Evolutionary conservation across 2,329 filamentous ascomycete species (phyloP).

Genomic region (Colletotrichum gloeosporioides): DNA sequence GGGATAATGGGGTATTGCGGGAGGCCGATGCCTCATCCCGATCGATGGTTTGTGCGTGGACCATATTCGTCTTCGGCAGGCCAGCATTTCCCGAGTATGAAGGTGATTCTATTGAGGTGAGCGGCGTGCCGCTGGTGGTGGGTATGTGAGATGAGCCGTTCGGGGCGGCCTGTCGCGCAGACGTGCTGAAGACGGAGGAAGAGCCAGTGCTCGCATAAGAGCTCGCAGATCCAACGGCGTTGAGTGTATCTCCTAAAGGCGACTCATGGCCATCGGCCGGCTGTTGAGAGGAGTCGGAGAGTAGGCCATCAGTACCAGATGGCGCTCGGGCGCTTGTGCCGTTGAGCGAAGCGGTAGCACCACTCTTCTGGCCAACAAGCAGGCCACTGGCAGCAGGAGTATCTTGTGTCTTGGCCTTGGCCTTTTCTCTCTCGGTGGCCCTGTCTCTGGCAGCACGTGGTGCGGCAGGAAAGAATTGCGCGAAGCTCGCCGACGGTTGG

Average conservation of each 20-base stretch:
- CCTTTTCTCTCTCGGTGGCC: slow-evolving; percentile 66
- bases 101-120: slow-evolving; percentile 59
- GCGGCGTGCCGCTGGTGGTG: slow-evolving; percentile 54
- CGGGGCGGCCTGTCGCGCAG: slow-evolving; percentile 45
- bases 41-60: slow-evolving; percentile 55
- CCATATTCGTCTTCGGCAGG: slow-evolving; percentile 59
- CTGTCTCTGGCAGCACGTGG: slow-evolving; percentile 68
- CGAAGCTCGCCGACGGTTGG: slow-evolving; percentile 77
- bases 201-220: slow-evolving; percentile 72
- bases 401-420: slow-evolving; percentile 53
- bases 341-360: slow-evolving; percentile 25
- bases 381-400: slow-evolving; percentile 25
- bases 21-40: slow-evolving; percentile 30
- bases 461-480: slow-evolving; percentile 84
- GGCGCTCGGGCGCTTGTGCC: slow-evolving; percentile 8
- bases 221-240: slow-evolving; percentile 74
- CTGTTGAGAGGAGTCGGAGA: slow-evolving; percentile 41
- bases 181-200: slow-evolving; percentile 70
- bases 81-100: slow-evolving; percentile 52
- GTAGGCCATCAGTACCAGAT: slow-evolving; percentile 15
- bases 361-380: slow-evolving; percentile 27
- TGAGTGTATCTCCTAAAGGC: slow-evolving; percentile 69
- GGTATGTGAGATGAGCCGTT: slow-evolving; percentile 46
- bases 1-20: slow-evolving; percentile 32
- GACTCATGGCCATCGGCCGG: slow-evolving; percentile 63